Conservation (phyloP, 1,284 basidiomycete species). For the Boletus smithii region DNA sequence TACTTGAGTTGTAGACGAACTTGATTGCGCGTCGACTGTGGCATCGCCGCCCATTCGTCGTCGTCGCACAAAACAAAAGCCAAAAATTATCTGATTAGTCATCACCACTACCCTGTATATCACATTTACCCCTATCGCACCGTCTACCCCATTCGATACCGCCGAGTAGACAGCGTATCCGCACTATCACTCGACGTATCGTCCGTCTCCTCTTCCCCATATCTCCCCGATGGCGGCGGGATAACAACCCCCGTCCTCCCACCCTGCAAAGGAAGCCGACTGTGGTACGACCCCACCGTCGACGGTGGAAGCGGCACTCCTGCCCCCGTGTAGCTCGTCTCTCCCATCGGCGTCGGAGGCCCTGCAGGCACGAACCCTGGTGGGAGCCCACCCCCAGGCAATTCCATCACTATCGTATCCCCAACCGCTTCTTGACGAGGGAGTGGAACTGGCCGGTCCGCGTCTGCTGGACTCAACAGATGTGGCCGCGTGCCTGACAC, state of each 20-base stretch:
- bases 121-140: constrained; percentile 5
- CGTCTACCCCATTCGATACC: too few relatives aligned
- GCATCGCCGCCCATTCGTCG: constrained; percentile 14
- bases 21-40: constrained; percentile 19
- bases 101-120: constrained; percentile 2
- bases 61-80: constrained; percentile 3
- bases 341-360: constrained; percentile 11
- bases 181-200: constrained; percentile 28
- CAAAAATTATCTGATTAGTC: constrained; percentile 14
- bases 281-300: constrained; percentile 25
- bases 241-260: constrained; percentile 24
- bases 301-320: constrained; percentile 28
- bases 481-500: constrained; percentile 23
- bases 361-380: constrained; percentile 31
- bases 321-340: constrained; percentile 23
- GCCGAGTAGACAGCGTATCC: constrained; percentile 27
- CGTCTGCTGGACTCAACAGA: constrained; percentile 33
- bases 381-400: constrained; percentile 26
- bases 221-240: constrained; percentile 26
- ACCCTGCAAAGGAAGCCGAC: constrained; percentile 17
- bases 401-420: constrained; percentile 23
- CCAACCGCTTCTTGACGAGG: constrained; percentile 13
- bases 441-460: constrained; percentile 33
- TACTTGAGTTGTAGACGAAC: constrained; percentile 60
- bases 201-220: constrained; percentile 16